Evolutionary conservation across 2,329 filamentous ascomycete genomes (phyloP).

Genomic region (Microsporum canis): DNA sequence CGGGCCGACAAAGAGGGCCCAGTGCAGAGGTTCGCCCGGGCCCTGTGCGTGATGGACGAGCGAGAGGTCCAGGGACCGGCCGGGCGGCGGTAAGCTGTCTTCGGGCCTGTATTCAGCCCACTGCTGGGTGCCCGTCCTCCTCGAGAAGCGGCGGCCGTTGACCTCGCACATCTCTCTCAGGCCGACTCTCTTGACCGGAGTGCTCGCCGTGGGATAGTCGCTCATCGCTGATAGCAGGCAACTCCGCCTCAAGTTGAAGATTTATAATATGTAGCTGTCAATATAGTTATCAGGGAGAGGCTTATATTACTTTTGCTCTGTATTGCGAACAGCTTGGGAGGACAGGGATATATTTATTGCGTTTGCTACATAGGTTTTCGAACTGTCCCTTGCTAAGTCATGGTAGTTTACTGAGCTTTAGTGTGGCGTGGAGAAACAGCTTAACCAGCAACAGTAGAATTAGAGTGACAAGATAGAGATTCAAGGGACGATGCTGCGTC

Average conservation of each 20-base stretch:
- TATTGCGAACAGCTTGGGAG: no score
- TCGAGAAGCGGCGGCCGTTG: slow-evolving; percentile 14
- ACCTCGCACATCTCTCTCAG: slow-evolving; percentile 16
- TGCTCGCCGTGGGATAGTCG: slow-evolving; percentile 4
- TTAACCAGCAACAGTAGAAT: no score
- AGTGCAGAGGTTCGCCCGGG: slow-evolving; percentile 17
- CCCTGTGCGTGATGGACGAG: slow-evolving; percentile 17
- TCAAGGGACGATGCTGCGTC: no score
- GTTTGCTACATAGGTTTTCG: no score
- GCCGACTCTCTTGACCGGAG: slow-evolving; percentile 11
- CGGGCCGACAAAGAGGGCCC: slow-evolving; percentile 18
- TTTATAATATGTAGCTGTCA: no score
- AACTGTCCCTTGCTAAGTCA: no score
- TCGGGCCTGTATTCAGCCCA: slow-evolving; percentile 14
- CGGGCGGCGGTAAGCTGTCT: neutral
- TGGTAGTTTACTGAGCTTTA: no score
- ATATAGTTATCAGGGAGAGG: no score
- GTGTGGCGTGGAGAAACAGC: no score
- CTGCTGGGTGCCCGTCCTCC: slow-evolving; percentile 13
- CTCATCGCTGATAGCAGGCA: neutral
- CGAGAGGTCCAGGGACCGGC: slow-evolving; percentile 12
- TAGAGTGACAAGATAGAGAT: no score
- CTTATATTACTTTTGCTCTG: no score
- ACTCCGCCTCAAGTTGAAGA: neutral
- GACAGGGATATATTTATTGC: no score